Evolutionary conservation across 2,329 filamentous ascomycete genomes (phyloP).

Genomic region (Ophiobolus disseminans): DNA sequence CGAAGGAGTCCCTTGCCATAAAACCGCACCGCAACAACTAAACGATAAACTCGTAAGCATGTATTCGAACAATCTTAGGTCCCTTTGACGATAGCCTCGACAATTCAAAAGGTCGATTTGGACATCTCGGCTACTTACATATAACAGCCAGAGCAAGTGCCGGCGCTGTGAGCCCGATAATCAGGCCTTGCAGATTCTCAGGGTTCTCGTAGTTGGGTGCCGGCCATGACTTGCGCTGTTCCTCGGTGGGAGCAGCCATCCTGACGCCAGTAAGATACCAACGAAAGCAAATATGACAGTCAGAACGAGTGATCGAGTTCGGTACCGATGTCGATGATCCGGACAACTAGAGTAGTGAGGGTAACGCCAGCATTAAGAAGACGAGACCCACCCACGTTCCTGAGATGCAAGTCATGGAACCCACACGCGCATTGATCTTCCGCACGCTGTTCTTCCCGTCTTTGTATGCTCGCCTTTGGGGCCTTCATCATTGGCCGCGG

Average conservation of each 20-base stretch:
- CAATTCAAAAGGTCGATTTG: neutral
- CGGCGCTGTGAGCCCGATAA: conserved; percentile 27
- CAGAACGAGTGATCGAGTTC: neutral
- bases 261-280: neutral
- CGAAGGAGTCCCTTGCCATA: conserved; percentile 31
- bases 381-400: neutral
- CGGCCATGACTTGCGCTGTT: conserved; percentile 25
- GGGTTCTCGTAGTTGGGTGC: conserved; percentile 35
- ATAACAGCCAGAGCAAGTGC: conserved; percentile 24
- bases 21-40: conserved; percentile 23
- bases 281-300: neutral
- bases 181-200: conserved; percentile 20
- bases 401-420: neutral
- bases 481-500: conserved; percentile 7
- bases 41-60: neutral
- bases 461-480: neutral
- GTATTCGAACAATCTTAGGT: neutral
- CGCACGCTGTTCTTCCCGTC: conserved; percentile 2
- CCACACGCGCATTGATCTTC: conserved; percentile 6
- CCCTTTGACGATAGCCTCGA: neutral
- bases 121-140: conserved; percentile 11
- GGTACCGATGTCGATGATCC: too few species aligned
- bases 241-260: conserved; percentile 1
- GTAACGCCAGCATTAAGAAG: neutral
- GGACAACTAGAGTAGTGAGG: too few species aligned